These are phyloP conservation scores for Dactylellina parvicollis DNA, from an alignment of 2,329 filamentous ascomycete genomes.

Conservation along the genomic window DNA sequence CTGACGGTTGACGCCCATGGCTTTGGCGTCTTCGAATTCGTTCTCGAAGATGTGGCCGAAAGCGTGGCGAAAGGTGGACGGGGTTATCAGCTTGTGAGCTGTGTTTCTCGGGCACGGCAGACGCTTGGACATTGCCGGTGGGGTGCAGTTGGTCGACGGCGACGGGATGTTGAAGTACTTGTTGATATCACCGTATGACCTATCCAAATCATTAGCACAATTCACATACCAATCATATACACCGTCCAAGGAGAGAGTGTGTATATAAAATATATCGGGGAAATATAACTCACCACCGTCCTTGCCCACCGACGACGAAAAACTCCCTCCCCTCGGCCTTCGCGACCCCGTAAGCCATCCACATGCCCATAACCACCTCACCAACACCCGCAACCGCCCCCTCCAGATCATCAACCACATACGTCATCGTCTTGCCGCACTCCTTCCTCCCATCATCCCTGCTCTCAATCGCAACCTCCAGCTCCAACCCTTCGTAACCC, in stretches of 20 bases:
- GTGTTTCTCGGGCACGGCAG: constrained; percentile 40
- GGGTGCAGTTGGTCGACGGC: constrained; percentile 19
- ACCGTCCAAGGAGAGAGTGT: not conserved
- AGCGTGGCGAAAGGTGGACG: constrained; percentile 27
- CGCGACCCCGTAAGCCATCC: constrained; percentile 52
- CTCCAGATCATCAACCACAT: constrained; percentile 49
- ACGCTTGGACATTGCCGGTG: constrained; percentile 38
- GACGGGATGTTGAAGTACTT: constrained; percentile 44
- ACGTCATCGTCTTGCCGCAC: constrained; percentile 47
- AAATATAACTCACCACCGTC: constrained; percentile 30
- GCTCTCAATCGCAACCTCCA: not conserved
- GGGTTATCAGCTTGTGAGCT: constrained; percentile 37
- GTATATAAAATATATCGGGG: not conserved
- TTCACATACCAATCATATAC: not conserved
- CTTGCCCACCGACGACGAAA: constrained; percentile 32
- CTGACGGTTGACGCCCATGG: constrained; percentile 21
- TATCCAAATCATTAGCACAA: not conserved
- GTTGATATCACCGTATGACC: constrained; percentile 46
- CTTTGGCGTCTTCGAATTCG: constrained; percentile 37
- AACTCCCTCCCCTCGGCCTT: constrained; percentile 39
- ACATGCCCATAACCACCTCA: constrained; percentile 45
- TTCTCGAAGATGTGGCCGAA: constrained; percentile 48
- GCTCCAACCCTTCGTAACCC: constrained; percentile 37
- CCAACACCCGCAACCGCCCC: constrained; percentile 33
- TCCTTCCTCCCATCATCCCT: constrained; percentile 3